phyloP scores from a whole-genome alignment of 768 basidiomycete genomes.

The Tricholoma flavovirens region DNA sequence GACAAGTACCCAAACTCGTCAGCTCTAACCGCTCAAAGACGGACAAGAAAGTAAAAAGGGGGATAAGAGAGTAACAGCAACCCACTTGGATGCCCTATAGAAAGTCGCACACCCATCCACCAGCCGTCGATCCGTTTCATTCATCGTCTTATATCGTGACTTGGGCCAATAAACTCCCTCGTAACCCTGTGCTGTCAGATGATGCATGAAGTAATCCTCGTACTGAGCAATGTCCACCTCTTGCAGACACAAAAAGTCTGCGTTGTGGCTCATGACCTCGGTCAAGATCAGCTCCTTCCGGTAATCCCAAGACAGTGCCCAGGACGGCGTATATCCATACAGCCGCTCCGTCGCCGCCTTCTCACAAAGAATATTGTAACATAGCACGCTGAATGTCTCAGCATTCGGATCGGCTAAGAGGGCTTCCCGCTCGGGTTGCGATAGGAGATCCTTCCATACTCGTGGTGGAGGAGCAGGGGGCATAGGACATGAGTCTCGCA shows the following conservation, averaged over 20 bases:
- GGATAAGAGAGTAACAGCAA: slow-evolving; percentile 15
- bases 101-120: slow-evolving; percentile 98
- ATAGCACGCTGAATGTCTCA: slow-evolving; percentile 77
- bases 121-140: slow-evolving; percentile 71
- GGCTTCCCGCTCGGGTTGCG: slow-evolving; percentile 53
- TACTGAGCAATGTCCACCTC: slow-evolving; percentile 93
- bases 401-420: slow-evolving; percentile 54
- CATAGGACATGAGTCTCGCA: slow-evolving; percentile 91
- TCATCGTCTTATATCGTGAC: slow-evolving; percentile 91
- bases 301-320: slow-evolving; percentile 96
- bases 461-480: slow-evolving; percentile 79
- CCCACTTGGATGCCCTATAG: slow-evolving; percentile 85
- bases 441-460: slow-evolving; percentile 62
- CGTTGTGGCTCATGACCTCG: slow-evolving; percentile 73
- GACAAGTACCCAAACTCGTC: slow-evolving; percentile 6
- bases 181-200: slow-evolving; percentile 71
- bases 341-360: slow-evolving; percentile 80
- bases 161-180: slow-evolving; percentile 92
- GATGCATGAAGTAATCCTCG: slow-evolving; percentile 82
- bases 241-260: slow-evolving; percentile 92
- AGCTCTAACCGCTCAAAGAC: slow-evolving; percentile 5
- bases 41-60: slow-evolving; percentile 1
- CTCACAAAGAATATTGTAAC: slow-evolving; percentile 95
- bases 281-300: slow-evolving; percentile 82
- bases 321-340: slow-evolving; percentile 95